Conservation (phyloP, 345 rosid genomes). For the Punica granatum region DNA sequence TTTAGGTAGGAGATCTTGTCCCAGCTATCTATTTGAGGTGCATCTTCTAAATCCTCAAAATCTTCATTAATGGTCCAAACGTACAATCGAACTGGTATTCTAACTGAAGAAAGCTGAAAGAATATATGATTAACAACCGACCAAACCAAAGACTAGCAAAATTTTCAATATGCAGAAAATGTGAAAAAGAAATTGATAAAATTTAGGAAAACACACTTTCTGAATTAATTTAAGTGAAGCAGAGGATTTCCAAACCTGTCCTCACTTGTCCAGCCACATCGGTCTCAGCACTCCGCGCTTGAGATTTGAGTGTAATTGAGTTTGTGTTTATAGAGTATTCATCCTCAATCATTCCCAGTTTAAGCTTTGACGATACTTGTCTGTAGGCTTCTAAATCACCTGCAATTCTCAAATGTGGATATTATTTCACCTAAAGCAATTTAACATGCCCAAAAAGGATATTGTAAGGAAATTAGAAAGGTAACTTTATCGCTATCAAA, state of each 20-base stretch:
- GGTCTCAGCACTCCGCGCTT: slow-evolving; percentile 31
- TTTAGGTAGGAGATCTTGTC: slow-evolving; percentile 72
- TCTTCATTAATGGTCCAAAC: slow-evolving; percentile 43
- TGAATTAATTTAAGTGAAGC: neutral
- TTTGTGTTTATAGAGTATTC: slow-evolving; percentile 31
- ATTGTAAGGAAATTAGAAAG: neutral
- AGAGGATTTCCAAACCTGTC: slow-evolving; percentile 40
- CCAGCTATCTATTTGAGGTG: slow-evolving; percentile 61
- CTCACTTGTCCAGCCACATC: slow-evolving; percentile 56
- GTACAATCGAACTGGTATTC: slow-evolving; percentile 77
- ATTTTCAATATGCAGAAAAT: neutral
- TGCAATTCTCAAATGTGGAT: slow-evolving; percentile 16
- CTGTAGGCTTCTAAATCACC: slow-evolving; percentile 74
- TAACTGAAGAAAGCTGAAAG: slow-evolving; percentile 35
- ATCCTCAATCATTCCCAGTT: slow-evolving; percentile 63
- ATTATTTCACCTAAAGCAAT: neutral
- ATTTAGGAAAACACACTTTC: neutral
- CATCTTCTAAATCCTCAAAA: slow-evolving; percentile 64
- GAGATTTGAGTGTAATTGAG: slow-evolving; percentile 30
- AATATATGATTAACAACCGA: slow-evolving; percentile 2
- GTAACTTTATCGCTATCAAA: neutral
- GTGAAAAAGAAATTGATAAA: neutral
- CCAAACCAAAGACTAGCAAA: neutral
- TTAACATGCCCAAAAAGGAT: neutral
- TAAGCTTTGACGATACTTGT: slow-evolving; percentile 71